Evolutionary conservation across 257 asterid genomes (phyloP), one percentile per base, ranked within the genome.

Genomic region (Nicotiana knightiana): DNA sequence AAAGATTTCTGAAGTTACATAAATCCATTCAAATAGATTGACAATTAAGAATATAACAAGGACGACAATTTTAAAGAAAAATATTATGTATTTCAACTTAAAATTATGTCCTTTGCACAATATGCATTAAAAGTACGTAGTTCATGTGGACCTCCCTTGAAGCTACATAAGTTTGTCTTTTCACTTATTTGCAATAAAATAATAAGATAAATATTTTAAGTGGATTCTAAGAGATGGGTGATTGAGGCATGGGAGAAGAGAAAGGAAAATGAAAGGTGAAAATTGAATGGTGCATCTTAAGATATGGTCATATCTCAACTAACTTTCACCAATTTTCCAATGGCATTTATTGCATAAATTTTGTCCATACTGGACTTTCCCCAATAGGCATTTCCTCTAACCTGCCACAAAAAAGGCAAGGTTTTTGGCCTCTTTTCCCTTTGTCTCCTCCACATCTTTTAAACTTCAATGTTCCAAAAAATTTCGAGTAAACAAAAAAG

Each of bases 391-490:
- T 73, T 73, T 73, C 63, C 79, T 13, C 79, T 26, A 73, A 73
- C 62, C 79, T 73, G 79, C 77, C 79, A 73, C 12, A 46, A 46
- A 73, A 24, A 24, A 15, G 79, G 79, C 79, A 73, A 73, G 62
- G 79, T 48, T 48, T 73, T 73, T 46, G 62, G 26, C 35, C 79
- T 73, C 18, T 46, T 46, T 46, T 46, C 39, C 7, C 61, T 13
- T 13, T 13, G 21, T 46, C 62, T 46, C 79, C 79, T 46, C 61
- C 59, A 24, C 15, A 71, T 15, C 12, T 13, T 33, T 64, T 32
- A 15, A 32, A 66, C 48, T 65, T 48, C 62, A 73, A 48, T 73
- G 59, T 73, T 46, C 39, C 79, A 73, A 26, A 26, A 2, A 18
- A 21, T 48, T 73, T 48, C 62, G 4, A 26, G 4, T 12, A 7